Evolutionary conservation across 176 grass and related monocot genomes (phyloP).

Genomic region (Saccharum officinarum): DNA sequence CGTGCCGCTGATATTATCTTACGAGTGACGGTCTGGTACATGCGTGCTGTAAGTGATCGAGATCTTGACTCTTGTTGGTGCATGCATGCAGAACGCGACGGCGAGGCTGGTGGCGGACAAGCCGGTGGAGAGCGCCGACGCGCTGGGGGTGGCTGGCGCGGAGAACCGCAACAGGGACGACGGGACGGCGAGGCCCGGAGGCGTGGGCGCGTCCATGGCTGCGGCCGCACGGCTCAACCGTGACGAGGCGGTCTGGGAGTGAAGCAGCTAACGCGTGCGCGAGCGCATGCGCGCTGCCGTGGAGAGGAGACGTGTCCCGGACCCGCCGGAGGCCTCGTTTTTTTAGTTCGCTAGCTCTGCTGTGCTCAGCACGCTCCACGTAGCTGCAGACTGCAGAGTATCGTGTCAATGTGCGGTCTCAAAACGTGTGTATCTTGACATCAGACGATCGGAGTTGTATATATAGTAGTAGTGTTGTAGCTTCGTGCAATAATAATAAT

Average conservation of each 20-base stretch:
- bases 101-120: conserved; percentile 57
- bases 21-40: neutral
- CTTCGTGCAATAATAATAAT: too few relatives aligned
- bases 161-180: conserved; percentile 57
- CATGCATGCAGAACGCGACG: conserved; percentile 43
- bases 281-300: neutral
- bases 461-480: too few relatives aligned
- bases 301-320: neutral
- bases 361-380: neutral
- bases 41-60: neutral
- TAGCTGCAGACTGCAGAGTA: too few relatives aligned
- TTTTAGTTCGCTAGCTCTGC: neutral
- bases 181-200: conserved; percentile 31
- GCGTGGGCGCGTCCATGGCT: conserved; percentile 48
- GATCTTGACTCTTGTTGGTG: neutral
- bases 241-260: conserved; percentile 31
- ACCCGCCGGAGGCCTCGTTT: too few relatives aligned
- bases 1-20: neutral
- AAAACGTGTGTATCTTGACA: neutral
- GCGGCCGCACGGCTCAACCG: conserved; percentile 65
- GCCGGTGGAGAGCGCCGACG: conserved; percentile 52
- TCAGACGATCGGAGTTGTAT: neutral
- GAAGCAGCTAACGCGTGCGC: neutral
- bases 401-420: too few relatives aligned
- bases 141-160: conserved; percentile 42